Conservation (phyloP, 2,329 filamentous ascomycete species). For the Aspergillus pseudoviridinutans region DNA sequence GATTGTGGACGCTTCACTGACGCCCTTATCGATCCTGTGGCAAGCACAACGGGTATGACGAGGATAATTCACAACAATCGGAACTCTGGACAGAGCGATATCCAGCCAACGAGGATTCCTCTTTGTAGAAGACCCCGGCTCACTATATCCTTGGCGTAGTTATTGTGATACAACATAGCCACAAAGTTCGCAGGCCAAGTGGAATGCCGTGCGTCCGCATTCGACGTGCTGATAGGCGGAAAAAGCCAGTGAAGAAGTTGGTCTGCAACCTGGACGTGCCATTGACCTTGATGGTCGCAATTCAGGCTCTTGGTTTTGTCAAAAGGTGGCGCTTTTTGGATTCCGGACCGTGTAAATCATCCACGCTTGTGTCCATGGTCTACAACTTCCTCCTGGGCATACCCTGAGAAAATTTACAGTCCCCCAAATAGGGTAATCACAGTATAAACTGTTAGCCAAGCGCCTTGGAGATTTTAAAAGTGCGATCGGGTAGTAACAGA, state of each 20-base stretch:
- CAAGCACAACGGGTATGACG: not conserved
- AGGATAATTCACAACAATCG: not conserved
- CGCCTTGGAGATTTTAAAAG: not conserved
- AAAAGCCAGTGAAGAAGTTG: not conserved
- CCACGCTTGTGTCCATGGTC: no score
- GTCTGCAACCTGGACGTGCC: not conserved
- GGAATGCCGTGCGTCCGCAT: not conserved
- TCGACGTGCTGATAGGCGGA: not conserved
- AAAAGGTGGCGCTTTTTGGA: not conserved
- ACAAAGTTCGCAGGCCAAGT: not conserved
- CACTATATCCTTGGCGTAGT: no score
- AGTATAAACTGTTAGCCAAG: not conserved
- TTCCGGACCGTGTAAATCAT: not conserved
- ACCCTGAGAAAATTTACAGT: not conserved
- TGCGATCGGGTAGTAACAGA: not conserved
- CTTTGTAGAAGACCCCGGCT: not conserved
- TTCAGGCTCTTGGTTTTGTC: not conserved
- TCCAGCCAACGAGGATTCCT: not conserved
- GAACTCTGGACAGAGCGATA: not conserved
- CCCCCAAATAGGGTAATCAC: not conserved
- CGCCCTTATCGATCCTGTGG: not conserved
- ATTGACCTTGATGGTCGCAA: not conserved
- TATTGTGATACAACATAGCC: not conserved
- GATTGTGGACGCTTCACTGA: not conserved
- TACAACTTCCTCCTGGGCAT: no score